Evolutionary conservation across 306 rosid genomes (phyloP).

Genomic region (Trifolium dubium): DNA sequence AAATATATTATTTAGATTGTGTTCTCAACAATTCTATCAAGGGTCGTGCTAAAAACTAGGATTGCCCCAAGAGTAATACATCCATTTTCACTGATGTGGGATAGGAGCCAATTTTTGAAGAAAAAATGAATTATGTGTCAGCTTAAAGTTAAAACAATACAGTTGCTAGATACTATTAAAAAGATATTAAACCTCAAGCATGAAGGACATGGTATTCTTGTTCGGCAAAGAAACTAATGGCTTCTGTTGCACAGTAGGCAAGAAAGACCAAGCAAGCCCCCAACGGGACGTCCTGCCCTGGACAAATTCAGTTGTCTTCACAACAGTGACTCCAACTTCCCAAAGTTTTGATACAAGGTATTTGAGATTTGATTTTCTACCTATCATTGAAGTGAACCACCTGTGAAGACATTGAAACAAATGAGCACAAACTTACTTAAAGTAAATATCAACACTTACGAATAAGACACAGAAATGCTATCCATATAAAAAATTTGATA

Average conservation of each 20-base stretch:
- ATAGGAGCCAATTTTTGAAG: slow-evolving; percentile 14
- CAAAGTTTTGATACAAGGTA: slow-evolving; percentile 69
- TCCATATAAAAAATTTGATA: slow-evolving; percentile 38
- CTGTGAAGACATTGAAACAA: slow-evolving; percentile 45
- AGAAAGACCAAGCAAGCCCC: slow-evolving; percentile 97
- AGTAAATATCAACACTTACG: slow-evolving; percentile 12
- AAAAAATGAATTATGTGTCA: neutral
- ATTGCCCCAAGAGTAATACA: slow-evolving; percentile 21
- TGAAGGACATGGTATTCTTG: slow-evolving; percentile 72
- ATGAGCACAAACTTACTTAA: slow-evolving; percentile 3
- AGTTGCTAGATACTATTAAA: slow-evolving; percentile 27
- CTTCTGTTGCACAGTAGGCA: slow-evolving; percentile 61
- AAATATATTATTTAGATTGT: neutral
- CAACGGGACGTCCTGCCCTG: slow-evolving; percentile 86
- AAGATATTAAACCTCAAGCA: slow-evolving; percentile 52
- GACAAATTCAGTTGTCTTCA: slow-evolving; percentile 90
- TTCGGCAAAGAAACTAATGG: slow-evolving; percentile 50
- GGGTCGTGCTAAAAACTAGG: slow-evolving; percentile 9
- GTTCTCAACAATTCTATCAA: slow-evolving; percentile 13
- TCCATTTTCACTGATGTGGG: slow-evolving; percentile 16
- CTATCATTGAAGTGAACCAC: slow-evolving; percentile 91
- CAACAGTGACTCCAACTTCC: slow-evolving; percentile 77
- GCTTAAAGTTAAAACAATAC: neutral
- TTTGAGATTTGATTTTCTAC: slow-evolving; percentile 67
- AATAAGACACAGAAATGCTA: slow-evolving; percentile 5